These are phyloP conservation scores for Kwoniella newhampshirensis DNA, from an alignment of 768 basidiomycete genomes.

Conservation along the genomic window DNA sequence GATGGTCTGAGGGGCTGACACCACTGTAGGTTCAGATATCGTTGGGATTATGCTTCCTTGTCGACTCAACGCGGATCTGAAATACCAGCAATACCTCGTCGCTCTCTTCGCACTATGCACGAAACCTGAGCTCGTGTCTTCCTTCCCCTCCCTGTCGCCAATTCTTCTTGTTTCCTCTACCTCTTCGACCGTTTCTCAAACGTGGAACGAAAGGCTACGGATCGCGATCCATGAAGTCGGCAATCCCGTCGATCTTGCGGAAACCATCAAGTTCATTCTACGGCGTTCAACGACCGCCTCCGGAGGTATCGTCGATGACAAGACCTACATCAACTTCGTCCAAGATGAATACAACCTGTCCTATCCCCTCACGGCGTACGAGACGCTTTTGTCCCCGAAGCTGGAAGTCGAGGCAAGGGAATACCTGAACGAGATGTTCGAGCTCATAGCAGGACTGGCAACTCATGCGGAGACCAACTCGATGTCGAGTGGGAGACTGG, in stretches of 20 bases:
- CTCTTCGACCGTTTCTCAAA: not conserved
- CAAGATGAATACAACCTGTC: conserved; percentile 27
- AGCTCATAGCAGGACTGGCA: conserved; percentile 28
- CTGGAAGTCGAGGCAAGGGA: not conserved
- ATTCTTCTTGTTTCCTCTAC: too few species aligned
- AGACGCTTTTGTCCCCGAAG: conserved; percentile 7
- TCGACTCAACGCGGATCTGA: not conserved
- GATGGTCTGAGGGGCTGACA: not conserved
- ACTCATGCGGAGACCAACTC: conserved; percentile 23
- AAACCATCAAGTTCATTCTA: conserved; percentile 27
- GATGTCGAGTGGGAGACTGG: conserved; percentile 23
- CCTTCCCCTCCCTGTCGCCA: too few species aligned
- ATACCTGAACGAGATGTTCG: conserved; percentile 34
- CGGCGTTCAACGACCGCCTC: conserved; percentile 13
- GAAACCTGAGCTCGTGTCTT: conserved; percentile 8
- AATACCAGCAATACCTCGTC: conserved; percentile 18
- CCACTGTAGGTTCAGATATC: conserved; percentile 5
- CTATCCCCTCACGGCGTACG: conserved; percentile 31
- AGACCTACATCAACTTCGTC: conserved; percentile 26
- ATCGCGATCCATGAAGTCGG: not conserved
- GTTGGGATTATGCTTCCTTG: conserved; percentile 17
- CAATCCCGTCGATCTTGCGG: conserved; percentile 17
- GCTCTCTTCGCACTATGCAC: conserved; percentile 18
- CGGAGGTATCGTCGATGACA: conserved; percentile 8
- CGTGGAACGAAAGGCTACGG: conserved; percentile 20